Evolutionary conservation across 2,329 filamentous ascomycete genomes (phyloP), one percentile per base, ranked within the genome.

Genomic region (Aureobasidium sp.): DNA sequence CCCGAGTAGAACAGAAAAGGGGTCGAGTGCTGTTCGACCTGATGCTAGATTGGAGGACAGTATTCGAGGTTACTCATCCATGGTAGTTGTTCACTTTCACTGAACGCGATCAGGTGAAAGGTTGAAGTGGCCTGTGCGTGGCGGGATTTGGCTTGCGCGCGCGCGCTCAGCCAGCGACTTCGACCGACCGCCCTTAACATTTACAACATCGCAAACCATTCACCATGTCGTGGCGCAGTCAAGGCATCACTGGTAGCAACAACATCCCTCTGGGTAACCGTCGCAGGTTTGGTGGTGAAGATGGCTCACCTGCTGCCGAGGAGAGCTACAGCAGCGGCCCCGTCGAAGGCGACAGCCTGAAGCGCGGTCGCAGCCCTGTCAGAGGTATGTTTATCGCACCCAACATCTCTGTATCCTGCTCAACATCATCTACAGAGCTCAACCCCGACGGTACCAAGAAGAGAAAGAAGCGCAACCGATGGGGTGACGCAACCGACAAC

Each of bases 401-500:
- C 21, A 21, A 37, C 21, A 60, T 58, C 32, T 45, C 62, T 27
- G 36, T 57, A n/a, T 39, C 25, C 11, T 69, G 63, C 68, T 65
- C 58, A 66, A 64, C 39, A 49, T 25, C 13, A 13, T 39, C 15
- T 45, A 66, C 68, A 63, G 73, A 76, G 63, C 66, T 76, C 49
- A 72, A 75, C 64, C 69, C 75, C 39, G 92, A 97, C 77, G 93
- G 90, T 63, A 85, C 88, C 65, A 90, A 89, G 74, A 89, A 89
- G 70, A 90, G 94, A 76, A 97, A 96, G 86, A 97, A 97, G 87
- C 89, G 93, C 75, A 99, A 99, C 76, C 87, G 94, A 73, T 99
- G 94, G 94, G 94, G 94, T 67, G 93, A 97, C 77, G 90, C 90
- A 64, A 88, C 91, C 61, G 94, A 99, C 78, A 99, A 99, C 80